These are phyloP conservation scores for Emydomyces testavorans DNA, from an alignment of 2,329 filamentous ascomycete genomes.

Conservation along the genomic window DNA sequence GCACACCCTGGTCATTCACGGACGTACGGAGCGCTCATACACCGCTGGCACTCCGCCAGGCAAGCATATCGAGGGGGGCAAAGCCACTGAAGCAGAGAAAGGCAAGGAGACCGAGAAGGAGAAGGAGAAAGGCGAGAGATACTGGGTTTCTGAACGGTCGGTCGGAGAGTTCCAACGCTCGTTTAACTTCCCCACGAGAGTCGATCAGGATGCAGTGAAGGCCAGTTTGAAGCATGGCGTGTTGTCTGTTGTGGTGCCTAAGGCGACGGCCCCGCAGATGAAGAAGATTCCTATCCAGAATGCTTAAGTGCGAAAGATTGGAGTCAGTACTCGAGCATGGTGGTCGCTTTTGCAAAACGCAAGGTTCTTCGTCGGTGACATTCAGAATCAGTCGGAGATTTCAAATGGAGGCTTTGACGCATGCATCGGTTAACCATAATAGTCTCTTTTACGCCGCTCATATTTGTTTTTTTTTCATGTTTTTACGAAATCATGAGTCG, in stretches of 20 bases:
- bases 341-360: not conserved
- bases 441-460: too few species aligned
- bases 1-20: slow-evolving; percentile 38
- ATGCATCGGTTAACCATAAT: too few species aligned
- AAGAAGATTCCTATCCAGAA: slow-evolving; percentile 49
- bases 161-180: slow-evolving; percentile 49
- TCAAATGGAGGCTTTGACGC: too few species aligned
- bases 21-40: slow-evolving; percentile 32
- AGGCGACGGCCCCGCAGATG: slow-evolving; percentile 37
- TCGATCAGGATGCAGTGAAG: slow-evolving; percentile 51
- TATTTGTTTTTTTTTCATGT: too few species aligned
- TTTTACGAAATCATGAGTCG: too few species aligned
- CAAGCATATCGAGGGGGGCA: slow-evolving; percentile 11
- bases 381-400: too few species aligned
- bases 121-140: slow-evolving; percentile 27
- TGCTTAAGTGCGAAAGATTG: not conserved
- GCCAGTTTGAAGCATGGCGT: slow-evolving; percentile 51
- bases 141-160: slow-evolving; percentile 50
- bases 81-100: slow-evolving; percentile 39
- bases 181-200: slow-evolving; percentile 47
- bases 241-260: slow-evolving; percentile 47
- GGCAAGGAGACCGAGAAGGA: slow-evolving; percentile 23
- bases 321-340: not conserved
- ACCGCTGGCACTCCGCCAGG: slow-evolving; percentile 19
- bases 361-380: too few species aligned